Evolutionary conservation across 116 monocot genomes (phyloP), one percentile per base, ranked within the genome.

Genomic region (Phalaenopsis hybrid): DNA sequence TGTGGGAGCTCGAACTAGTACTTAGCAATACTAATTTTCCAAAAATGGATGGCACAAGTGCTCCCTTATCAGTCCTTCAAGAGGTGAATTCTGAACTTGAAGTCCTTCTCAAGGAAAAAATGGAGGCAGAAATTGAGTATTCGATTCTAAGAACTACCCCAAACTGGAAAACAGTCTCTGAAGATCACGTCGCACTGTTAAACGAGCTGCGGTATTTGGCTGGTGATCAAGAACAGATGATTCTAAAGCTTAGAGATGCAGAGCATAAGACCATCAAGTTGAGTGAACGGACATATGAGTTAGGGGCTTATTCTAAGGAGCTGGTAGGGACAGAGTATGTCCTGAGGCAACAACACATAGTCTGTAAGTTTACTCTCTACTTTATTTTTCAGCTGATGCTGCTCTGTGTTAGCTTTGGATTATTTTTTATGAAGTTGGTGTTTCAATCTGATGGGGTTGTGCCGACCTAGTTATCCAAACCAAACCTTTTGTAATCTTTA

Each of bases 41-140:
- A 12, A 52, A 52, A 52, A 12, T 52, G 10, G 52, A 52, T 13
- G 52, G 52, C 52, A 52, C 52, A 52, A 52, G 12, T 13, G 2
- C 52, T 3, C 52, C 3, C 3, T 11, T 52, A 52, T 52, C 52
- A 13, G 2, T 15, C 52, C 52, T 52, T 52, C 12, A 52, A 52
- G 52, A 52, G 3, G 57, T 87, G 33, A 83, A 90, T 20, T 61
- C 72, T 45, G 94, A 95, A 78, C 83, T 92, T 1, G 95, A 95
- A 55, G 51, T 31, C n/a, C 84, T 91, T 41, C 78, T 92, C 46
- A 63, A 44, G 57, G 86, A 90, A 81, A 88, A 82, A 49, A 83
- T 95, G 25, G 89, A 92, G 72, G 82, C 84, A 31, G 93, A 95
- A 79, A 74, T 92, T 13, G 83, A 91, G 76, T 89, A 78, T 50